Conservation (phyloP, 1,139 yeast genomes). For the Kodamaea ohmeri region DNA sequence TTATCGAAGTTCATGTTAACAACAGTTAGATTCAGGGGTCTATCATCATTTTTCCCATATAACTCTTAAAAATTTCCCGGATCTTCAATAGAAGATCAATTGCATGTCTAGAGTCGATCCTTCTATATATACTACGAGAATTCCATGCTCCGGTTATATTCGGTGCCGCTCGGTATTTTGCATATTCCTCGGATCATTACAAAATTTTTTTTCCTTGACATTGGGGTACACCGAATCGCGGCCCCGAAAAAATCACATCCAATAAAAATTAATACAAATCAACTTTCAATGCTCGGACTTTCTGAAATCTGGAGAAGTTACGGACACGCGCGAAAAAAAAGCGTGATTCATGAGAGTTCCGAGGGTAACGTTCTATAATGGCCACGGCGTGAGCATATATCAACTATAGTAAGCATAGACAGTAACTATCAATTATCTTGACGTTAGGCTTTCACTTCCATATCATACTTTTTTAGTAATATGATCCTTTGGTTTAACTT, state of each 20-base stretch:
- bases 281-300: conserved; percentile 11
- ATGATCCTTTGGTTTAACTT: background rate
- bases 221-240: conserved; percentile 10
- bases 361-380: background rate
- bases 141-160: background rate
- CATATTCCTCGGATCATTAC: conserved; percentile 4
- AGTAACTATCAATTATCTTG: too few relatives aligned
- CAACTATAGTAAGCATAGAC: too few relatives aligned
- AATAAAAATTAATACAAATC: conserved; percentile 11
- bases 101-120: too few relatives aligned
- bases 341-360: conserved; percentile 2
- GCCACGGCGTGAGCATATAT: too few relatives aligned
- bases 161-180: conserved; percentile 1
- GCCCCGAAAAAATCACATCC: conserved; percentile 13
- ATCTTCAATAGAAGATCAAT: too few relatives aligned
- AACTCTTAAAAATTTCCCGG: too few relatives aligned
- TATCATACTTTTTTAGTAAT: too few relatives aligned
- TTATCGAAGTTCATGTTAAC: too few relatives aligned
- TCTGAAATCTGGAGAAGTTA: conserved; percentile 16
- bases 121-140: too few relatives aligned
- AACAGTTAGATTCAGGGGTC: too few relatives aligned
- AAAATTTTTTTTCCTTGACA: background rate
- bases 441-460: too few relatives aligned
- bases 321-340: conserved; percentile 6
- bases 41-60: too few relatives aligned